These are phyloP conservation scores for Sugiyamaella neomexicana DNA, from an alignment of 1,139 yeast species.

Conservation along the genomic window DNA sequence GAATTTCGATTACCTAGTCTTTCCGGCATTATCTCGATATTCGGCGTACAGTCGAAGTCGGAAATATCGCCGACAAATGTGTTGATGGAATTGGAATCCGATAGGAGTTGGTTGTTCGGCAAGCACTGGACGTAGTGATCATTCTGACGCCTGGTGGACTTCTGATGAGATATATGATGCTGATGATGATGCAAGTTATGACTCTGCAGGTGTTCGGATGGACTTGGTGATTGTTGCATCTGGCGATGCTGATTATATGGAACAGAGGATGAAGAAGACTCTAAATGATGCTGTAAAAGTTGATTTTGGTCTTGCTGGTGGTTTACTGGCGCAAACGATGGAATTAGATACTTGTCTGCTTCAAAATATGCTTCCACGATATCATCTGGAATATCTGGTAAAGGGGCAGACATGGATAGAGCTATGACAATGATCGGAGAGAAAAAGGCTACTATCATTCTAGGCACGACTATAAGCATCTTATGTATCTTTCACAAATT, in stretches of 20 bases:
- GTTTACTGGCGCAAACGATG: slow-evolving; percentile 2
- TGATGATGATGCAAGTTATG: slow-evolving; percentile 5
- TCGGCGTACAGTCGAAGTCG: slow-evolving; percentile 1
- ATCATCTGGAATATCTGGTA: slow-evolving; percentile 18
- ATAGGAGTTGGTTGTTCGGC: neutral
- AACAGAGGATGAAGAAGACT: slow-evolving; percentile 4
- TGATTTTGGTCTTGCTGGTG: slow-evolving; percentile 8
- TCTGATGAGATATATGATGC: slow-evolving; percentile 3
- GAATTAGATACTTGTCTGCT: slow-evolving; percentile 14
- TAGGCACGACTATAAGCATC: neutral
- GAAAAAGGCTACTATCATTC: neutral
- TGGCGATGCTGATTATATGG: slow-evolving; percentile 4
- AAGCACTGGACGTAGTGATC: neutral
- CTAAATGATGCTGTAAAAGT: slow-evolving; percentile 6
- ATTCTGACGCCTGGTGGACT: slow-evolving; percentile 1
- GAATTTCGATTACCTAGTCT: neutral
- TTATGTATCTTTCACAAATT: slow-evolving; percentile 11
- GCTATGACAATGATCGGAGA: neutral
- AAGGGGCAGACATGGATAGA: slow-evolving; percentile 6
- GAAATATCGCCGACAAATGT: slow-evolving; percentile 1
- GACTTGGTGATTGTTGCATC: slow-evolving; percentile 1
- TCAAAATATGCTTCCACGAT: slow-evolving; percentile 16
- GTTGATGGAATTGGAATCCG: neutral
- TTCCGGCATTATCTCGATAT: neutral
- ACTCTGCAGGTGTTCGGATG: neutral